Evolutionary conservation across 1,284 basidiomycete genomes (phyloP), one percentile per base, ranked within the genome.

Genomic region (Pseudozyma thailandica): DNA sequence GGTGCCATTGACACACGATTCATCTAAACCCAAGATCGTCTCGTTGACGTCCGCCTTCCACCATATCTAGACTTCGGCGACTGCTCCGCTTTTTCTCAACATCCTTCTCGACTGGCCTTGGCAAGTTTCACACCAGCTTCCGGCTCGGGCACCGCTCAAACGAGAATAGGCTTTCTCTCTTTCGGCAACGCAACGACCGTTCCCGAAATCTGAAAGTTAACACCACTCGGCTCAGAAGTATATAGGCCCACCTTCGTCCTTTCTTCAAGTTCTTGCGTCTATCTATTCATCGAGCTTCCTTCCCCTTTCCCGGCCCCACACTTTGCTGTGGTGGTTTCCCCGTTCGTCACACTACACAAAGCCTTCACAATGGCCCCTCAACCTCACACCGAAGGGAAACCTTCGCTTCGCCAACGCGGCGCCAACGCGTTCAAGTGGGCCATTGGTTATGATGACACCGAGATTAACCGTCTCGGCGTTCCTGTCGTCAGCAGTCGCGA

Each of bases 381-480:
- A 44, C n/a, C 42, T 39, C 52, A 38, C 12, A 35, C 28, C 2
- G 57, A 56, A 30, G 52, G n/a, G 25, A 66, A 56, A 35, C 52
- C 57, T 27, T 49, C 63, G 2, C 26, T 66, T 25, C 52, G 41
- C 23, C 49, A 51, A 35, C 30, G 63, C 13, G 57, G 57, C 39
- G 13, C 59, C 54, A 45, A 66, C 20, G 69, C 56, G 30, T 26
- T 72, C 48, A 65, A 73, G 45, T 70, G 61, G 53, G 30, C 74
- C 23, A 64, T 82, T 45, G 58, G 69, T 23, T 81, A 82, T 58
- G 54, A 81, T 45, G 72, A 78, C 50, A 77, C 53, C 45, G 78
- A 80, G 63, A 77, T 79, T 35, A 74, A 79, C 50, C 76, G 78
- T 23, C 65, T 77, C 20, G 80, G 80, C 46, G 72, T 82, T 6